Conservation (phyloP, 768 basidiomycete species). For the Pseudohyphozyma bogoriensis region DNA sequence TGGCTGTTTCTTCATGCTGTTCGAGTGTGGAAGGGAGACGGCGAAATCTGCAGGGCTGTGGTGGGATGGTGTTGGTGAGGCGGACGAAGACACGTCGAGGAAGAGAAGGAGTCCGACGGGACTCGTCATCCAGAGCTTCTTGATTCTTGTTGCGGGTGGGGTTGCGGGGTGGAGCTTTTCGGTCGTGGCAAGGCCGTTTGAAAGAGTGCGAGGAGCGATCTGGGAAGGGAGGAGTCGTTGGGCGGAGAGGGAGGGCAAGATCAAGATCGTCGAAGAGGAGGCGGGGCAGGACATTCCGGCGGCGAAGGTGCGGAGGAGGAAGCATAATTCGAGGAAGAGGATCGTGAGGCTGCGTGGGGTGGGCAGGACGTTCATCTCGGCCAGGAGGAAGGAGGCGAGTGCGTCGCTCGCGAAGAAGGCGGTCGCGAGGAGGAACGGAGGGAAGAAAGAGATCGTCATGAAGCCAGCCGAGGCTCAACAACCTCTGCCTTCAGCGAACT, state of each 20-base stretch:
- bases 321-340: neutral
- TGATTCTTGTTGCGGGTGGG: conserved; percentile 14
- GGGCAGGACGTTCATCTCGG: too few relatives aligned
- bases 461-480: neutral
- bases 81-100: neutral
- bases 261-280: conserved; percentile 2
- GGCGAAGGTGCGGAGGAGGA: conserved; percentile 3
- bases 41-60: conserved; percentile 11
- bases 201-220: conserved; percentile 12
- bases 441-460: neutral
- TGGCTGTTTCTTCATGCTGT: conserved; percentile 30
- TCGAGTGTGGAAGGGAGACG: conserved; percentile 23
- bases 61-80: conserved; percentile 5
- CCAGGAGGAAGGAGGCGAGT: conserved; percentile 4
- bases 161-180: conserved; percentile 17
- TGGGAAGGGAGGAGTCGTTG: conserved; percentile 17
- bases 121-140: conserved; percentile 8
- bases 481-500: neutral
- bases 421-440: neutral
- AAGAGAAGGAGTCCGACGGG: neutral
- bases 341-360: too few relatives aligned
- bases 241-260: conserved; percentile 7
- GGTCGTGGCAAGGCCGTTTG: conserved; percentile 21
- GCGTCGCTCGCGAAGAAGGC: neutral
- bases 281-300: neutral